A percentile compares a stretch with the other conserved stretches of the same genome.
phyloP scores from a whole-genome alignment of 305 asterid genomes.

The Fraxinus angustifolia region DNA sequence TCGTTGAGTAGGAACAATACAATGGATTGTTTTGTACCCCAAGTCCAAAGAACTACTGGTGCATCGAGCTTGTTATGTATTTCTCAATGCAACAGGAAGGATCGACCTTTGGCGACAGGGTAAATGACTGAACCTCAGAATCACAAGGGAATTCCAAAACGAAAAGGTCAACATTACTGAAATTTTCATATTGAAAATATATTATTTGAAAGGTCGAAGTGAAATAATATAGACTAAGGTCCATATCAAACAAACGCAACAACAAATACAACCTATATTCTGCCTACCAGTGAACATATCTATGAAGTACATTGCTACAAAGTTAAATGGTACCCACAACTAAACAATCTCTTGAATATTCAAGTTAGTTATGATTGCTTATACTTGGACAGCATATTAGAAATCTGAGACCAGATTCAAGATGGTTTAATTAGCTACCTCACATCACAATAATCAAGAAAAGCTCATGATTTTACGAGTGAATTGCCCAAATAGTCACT shows the following conservation, averaged over 20 bases:
- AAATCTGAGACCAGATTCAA: background rate
- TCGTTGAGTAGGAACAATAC: background rate
- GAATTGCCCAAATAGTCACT: too few relatives aligned
- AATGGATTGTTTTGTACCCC: background rate
- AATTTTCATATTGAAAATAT: too few relatives aligned
- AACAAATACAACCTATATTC: too few relatives aligned
- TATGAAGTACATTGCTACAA: background rate
- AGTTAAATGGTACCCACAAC: background rate
- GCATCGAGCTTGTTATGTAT: background rate
- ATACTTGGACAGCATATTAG: background rate
- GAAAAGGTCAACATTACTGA: too few relatives aligned
- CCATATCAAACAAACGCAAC: too few relatives aligned
- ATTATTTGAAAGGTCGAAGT: too few relatives aligned
- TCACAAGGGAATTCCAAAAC: background rate
- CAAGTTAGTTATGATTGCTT: background rate
- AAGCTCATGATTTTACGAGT: background rate
- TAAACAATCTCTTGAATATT: background rate
- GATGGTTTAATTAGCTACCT: background rate
- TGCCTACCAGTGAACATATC: background rate
- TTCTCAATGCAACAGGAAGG: background rate
- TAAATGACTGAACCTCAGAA: background rate
- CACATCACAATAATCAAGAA: background rate
- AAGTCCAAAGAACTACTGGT: background rate
- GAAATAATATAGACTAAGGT: too few relatives aligned
- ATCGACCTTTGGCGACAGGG: background rate